Evolutionary conservation across 2,329 filamentous ascomycete genomes (phyloP).

Genomic region (Fusarium keratoplasticum): DNA sequence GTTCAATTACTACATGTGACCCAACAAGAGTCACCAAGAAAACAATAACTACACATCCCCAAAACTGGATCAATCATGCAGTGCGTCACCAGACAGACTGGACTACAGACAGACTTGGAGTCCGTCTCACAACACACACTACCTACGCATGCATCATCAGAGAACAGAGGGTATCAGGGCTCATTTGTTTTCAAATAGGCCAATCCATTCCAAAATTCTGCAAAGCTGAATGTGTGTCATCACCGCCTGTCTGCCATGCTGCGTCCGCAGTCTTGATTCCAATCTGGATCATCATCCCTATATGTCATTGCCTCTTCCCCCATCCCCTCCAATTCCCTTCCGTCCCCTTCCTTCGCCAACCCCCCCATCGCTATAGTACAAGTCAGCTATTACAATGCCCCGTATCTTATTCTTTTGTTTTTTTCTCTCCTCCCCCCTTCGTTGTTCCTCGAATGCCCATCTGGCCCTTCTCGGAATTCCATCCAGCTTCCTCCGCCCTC

Average conservation of each 20-base stretch:
- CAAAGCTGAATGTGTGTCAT: slow-evolving; percentile 26
- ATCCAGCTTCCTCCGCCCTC: slow-evolving; percentile 4
- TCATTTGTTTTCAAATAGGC: slow-evolving; percentile 34
- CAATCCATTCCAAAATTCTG: slow-evolving; percentile 39
- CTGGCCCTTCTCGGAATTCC: slow-evolving; percentile 9
- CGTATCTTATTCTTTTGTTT: slow-evolving; percentile 11
- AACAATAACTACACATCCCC: neutral
- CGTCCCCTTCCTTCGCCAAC: slow-evolving; percentile 19
- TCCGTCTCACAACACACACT: neutral
- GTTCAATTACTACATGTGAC: neutral
- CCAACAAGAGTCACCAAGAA: neutral
- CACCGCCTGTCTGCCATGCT: slow-evolving; percentile 5
- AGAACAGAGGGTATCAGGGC: slow-evolving; percentile 27
- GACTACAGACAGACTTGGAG: neutral
- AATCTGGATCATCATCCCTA: slow-evolving; percentile 44
- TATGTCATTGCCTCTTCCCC: slow-evolving; percentile 34
- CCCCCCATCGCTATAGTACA: slow-evolving; percentile 43
- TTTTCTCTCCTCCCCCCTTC: neutral
- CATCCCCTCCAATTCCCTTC: neutral
- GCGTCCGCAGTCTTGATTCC: slow-evolving; percentile 35
- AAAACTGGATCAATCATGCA: neutral
- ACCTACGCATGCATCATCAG: slow-evolving; percentile 12
- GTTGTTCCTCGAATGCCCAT: slow-evolving; percentile 7
- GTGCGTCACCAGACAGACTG: neutral
- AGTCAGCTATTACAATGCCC: slow-evolving; percentile 43